A percentile compares a stretch with the other conserved stretches of the same genome.
phyloP scores from a whole-genome alignment of 495 filamentous ascomycete genomes.

The Talaromyces thailandensis region DNA sequence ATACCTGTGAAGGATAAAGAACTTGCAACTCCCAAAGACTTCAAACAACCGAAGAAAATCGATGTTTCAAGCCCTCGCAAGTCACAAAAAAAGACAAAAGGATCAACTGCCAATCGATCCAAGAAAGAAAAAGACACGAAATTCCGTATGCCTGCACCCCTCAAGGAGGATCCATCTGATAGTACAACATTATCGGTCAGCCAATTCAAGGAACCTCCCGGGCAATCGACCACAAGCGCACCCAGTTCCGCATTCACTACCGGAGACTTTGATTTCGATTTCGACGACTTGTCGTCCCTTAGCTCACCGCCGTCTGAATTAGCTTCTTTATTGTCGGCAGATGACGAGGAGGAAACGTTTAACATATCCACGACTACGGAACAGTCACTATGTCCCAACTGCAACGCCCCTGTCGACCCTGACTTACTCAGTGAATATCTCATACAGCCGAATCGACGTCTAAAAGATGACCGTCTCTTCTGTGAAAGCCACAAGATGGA shows the following conservation, averaged over 20 bases:
- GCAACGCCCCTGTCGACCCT: slow-evolving; percentile 48
- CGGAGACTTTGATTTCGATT: slow-evolving; percentile 10
- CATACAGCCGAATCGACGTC: slow-evolving; percentile 39
- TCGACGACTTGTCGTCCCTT: slow-evolving; percentile 17
- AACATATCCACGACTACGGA: neutral
- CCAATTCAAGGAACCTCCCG: slow-evolving; percentile 19
- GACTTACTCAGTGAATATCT: slow-evolving; percentile 40
- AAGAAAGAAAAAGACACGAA: neutral
- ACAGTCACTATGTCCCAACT: slow-evolving; percentile 54
- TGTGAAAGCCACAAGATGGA: slow-evolving; percentile 60
- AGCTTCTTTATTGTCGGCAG: slow-evolving; percentile 6
- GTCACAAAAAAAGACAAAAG: neutral
- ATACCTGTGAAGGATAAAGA: neutral
- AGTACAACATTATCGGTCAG: neutral
- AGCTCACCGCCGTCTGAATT: slow-evolving; percentile 11
- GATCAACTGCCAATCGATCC: neutral
- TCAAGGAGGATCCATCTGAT: neutral
- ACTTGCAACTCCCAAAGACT: neutral
- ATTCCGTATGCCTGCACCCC: slow-evolving; percentile 1
- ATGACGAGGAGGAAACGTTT: neutral
- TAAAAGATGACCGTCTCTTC: slow-evolving; percentile 56
- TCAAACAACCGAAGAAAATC: neutral
- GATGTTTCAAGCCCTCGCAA: neutral
- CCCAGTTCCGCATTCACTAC: slow-evolving; percentile 17
- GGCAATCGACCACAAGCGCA: slow-evolving; percentile 10